These are phyloP conservation scores for Chaetomium tenue DNA, from an alignment of 495 filamentous ascomycete species.

Conservation along the genomic window DNA sequence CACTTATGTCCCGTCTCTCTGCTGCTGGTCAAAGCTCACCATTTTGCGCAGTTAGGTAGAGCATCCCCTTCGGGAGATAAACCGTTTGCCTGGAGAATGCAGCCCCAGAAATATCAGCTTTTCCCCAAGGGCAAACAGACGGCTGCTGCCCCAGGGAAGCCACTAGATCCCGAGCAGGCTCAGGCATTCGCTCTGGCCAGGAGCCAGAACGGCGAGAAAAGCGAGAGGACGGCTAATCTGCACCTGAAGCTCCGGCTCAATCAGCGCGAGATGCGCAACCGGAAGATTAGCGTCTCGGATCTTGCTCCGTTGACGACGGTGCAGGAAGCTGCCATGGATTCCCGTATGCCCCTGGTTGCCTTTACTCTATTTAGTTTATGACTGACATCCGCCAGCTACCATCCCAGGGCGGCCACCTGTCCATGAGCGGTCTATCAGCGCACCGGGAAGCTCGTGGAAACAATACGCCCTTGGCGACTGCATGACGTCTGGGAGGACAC, in stretches of 20 bases:
- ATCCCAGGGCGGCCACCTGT: constrained; percentile 67
- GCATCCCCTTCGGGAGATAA: constrained; percentile 43
- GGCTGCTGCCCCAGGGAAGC: constrained; percentile 39
- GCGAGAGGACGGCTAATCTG: constrained; percentile 42
- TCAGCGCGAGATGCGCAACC: constrained; percentile 53
- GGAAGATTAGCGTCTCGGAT: constrained; percentile 64
- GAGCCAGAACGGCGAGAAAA: constrained; percentile 45
- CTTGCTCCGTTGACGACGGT: constrained; percentile 66
- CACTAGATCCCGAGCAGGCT: constrained; percentile 52
- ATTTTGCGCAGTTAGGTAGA: constrained; percentile 32
- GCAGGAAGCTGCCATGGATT: constrained; percentile 67
- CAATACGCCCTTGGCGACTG: constrained; percentile 45
- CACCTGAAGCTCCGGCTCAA: constrained; percentile 51
- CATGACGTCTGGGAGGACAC: constrained; percentile 34
- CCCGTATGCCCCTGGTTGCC: constrained; percentile 56
- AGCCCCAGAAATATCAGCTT: constrained; percentile 54
- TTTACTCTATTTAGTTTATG: background rate
- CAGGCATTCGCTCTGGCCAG: constrained; percentile 48
- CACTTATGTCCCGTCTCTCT: constrained; percentile 24
- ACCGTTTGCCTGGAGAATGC: constrained; percentile 54
- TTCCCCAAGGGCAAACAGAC: constrained; percentile 51
- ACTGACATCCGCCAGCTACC: constrained; percentile 56
- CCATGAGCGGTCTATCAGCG: constrained; percentile 66
- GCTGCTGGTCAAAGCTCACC: constrained; percentile 35
- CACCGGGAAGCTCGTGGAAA: constrained; percentile 54